A percentile compares a stretch with the other conserved stretches of the same genome.
Evolutionary conservation across 305 asterid species (phyloP).

Genomic region (Rubia occidens): DNA sequence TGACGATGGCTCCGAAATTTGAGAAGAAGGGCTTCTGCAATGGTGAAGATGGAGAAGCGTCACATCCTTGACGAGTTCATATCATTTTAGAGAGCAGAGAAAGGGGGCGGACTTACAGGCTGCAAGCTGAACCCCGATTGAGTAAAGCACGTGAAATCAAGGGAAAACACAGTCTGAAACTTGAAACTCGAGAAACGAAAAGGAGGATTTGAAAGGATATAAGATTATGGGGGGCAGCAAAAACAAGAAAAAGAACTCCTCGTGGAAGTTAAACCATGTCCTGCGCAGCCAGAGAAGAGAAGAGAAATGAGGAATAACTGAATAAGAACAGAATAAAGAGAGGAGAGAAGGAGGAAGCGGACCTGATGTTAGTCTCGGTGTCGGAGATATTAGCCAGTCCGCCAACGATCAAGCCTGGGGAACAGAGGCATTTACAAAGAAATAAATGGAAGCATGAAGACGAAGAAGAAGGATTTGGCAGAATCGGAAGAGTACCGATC

Average conservation of each 20-base stretch:
- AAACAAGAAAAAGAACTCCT: conserved; percentile 93
- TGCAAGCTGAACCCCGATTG: conserved; percentile 93
- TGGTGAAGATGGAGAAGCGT: conserved; percentile 14
- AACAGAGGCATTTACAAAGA: not conserved
- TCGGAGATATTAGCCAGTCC: conserved; percentile 77
- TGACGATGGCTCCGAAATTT: conserved; percentile 92
- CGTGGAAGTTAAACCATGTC: conserved; percentile 98
- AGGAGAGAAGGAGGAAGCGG: not conserved
- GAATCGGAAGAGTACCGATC: conserved; percentile 45
- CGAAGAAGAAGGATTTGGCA: not conserved
- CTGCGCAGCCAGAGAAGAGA: conserved; percentile 25
- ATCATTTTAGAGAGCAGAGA: not conserved
- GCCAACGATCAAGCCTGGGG: conserved; percentile 78
- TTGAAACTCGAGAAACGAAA: not conserved
- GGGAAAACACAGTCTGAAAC: conserved; percentile 25
- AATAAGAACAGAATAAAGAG: not conserved
- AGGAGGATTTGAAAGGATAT: conserved; percentile 45
- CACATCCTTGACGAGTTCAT: too few relatives aligned
- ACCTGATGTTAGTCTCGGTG: conserved; percentile 83
- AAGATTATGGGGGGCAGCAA: conserved; percentile 94
- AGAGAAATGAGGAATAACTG: too few relatives aligned
- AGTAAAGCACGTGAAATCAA: conserved; percentile 51
- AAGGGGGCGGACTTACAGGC: conserved; percentile 7
- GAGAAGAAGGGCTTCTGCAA: conserved; percentile 96
- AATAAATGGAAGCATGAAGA: not conserved